Conservation (phyloP, 495 filamentous ascomycete species). For the Podospora tetraspora region DNA sequence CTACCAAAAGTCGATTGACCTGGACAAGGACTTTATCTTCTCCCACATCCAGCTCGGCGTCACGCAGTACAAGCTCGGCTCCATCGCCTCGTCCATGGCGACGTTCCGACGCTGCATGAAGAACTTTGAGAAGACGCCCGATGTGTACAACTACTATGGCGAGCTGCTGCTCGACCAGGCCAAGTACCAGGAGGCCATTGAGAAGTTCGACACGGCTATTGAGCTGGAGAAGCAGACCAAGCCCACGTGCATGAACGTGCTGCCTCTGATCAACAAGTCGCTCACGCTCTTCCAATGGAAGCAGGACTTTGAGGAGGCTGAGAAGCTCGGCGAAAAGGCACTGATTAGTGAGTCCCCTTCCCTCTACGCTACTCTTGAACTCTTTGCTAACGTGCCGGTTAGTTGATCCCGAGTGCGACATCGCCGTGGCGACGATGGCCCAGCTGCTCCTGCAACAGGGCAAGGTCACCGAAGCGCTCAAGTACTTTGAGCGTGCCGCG, state of each 20-base stretch:
- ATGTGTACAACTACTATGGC: conserved; percentile 99
- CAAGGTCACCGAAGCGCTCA: conserved; percentile 89
- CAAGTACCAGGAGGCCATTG: conserved; percentile 90
- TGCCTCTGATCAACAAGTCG: conserved; percentile 98
- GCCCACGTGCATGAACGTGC: conserved; percentile 91
- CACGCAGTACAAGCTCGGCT: conserved; percentile 99
- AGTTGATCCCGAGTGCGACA: conserved; percentile 99
- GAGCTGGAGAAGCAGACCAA: conserved; percentile 96
- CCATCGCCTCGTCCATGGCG: conserved; percentile 94
- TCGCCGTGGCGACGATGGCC: conserved; percentile 98
- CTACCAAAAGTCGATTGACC: conserved; percentile 98
- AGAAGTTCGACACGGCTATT: conserved; percentile 96
- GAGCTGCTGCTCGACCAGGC: conserved; percentile 96
- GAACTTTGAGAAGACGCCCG: conserved; percentile 93
- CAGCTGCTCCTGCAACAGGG: conserved; percentile 97
- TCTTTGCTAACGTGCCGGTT: conserved; percentile 26
- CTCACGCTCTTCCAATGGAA: conserved; percentile 97
- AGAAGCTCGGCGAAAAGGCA: conserved; percentile 94
- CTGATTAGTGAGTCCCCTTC: conserved; percentile 72
- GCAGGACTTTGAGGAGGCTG: conserved; percentile 88
- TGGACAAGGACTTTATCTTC: conserved; percentile 94
- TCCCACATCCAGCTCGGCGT: conserved; percentile 99
- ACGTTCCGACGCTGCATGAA: conserved; percentile 97
- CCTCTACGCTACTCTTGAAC: neutral
- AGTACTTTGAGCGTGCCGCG: conserved; percentile 94